Conservation (phyloP, 2,329 filamentous ascomycete species). For the Microdochium nivale region DNA sequence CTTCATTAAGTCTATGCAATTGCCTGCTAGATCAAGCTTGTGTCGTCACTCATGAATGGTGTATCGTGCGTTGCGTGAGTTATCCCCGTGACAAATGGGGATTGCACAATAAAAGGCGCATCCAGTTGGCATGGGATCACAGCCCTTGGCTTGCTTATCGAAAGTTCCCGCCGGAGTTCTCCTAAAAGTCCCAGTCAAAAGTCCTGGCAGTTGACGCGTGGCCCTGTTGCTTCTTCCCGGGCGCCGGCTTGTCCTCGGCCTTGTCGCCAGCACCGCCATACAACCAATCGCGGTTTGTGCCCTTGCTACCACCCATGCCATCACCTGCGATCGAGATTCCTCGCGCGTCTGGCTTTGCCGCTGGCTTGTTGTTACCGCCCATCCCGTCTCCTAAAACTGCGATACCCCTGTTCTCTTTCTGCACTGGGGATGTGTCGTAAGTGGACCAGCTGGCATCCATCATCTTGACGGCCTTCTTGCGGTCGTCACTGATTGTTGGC, state of each 20-base stretch:
- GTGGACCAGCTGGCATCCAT: constrained; percentile 58
- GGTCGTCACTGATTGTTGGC: constrained; percentile 44
- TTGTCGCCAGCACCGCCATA: constrained; percentile 46
- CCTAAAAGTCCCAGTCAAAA: constrained; percentile 25
- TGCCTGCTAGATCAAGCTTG: no score
- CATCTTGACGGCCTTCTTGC: constrained; percentile 63
- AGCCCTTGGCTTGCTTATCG: background rate
- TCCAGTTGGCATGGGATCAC: no score
- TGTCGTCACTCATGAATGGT: no score
- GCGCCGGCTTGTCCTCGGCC: constrained; percentile 26
- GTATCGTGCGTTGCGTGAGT: no score
- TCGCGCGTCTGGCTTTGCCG: constrained; percentile 18
- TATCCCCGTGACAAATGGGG: no score
- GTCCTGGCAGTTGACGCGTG: constrained; percentile 11
- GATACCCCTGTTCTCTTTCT: constrained; percentile 40
- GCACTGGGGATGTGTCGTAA: constrained; percentile 46
- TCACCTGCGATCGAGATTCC: constrained; percentile 47
- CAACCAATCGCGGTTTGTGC: constrained; percentile 47
- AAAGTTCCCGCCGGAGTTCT: constrained; percentile 8
- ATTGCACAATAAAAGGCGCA: background rate
- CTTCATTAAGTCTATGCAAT: no score
- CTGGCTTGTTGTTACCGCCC: constrained; percentile 8
- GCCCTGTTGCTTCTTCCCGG: constrained; percentile 26
- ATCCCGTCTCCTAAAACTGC: background rate
- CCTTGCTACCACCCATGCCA: constrained; percentile 57